Evolutionary conservation across 1,284 basidiomycete genomes (phyloP).

Genomic region (Heterobasidion occidentale): DNA sequence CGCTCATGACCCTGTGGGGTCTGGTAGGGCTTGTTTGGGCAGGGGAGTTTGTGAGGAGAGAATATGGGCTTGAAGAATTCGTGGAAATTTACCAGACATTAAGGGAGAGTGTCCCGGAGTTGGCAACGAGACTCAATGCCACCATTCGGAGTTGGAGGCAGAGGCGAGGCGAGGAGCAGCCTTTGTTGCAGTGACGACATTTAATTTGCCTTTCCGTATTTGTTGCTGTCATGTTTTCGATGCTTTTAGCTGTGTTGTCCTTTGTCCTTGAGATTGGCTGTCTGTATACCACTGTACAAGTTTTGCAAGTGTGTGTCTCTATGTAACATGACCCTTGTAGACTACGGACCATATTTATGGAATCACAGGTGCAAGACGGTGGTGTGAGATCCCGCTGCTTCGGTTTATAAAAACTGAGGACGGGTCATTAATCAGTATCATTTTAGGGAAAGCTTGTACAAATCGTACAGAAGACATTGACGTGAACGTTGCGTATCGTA

Average conservation of each 20-base stretch:
- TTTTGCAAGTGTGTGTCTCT: too few relatives aligned
- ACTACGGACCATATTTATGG: too few relatives aligned
- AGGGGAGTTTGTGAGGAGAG: constrained; percentile 3
- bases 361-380: too few relatives aligned
- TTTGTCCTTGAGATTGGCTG: too few relatives aligned
- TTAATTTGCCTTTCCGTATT: neutral
- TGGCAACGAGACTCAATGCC: neutral
- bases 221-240: neutral
- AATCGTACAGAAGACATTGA: too few relatives aligned
- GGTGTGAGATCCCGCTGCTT: too few relatives aligned
- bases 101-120: neutral
- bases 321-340: too few relatives aligned
- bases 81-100: neutral
- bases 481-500: too few relatives aligned
- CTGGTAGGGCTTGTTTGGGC: constrained; percentile 18
- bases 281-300: too few relatives aligned
- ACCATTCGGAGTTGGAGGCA: neutral
- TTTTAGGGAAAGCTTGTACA: too few relatives aligned
- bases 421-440: too few relatives aligned
- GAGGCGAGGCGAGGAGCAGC: constrained; percentile 6
- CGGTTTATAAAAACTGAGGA: too few relatives aligned
- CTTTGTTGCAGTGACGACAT: neutral
- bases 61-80: neutral
- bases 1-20: constrained; percentile 28
- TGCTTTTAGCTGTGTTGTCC: neutral